These are phyloP conservation scores for Pelagophyceae sp. DNA, from an alignment of 352 stramenopile species.

Conservation along the genomic window DNA sequence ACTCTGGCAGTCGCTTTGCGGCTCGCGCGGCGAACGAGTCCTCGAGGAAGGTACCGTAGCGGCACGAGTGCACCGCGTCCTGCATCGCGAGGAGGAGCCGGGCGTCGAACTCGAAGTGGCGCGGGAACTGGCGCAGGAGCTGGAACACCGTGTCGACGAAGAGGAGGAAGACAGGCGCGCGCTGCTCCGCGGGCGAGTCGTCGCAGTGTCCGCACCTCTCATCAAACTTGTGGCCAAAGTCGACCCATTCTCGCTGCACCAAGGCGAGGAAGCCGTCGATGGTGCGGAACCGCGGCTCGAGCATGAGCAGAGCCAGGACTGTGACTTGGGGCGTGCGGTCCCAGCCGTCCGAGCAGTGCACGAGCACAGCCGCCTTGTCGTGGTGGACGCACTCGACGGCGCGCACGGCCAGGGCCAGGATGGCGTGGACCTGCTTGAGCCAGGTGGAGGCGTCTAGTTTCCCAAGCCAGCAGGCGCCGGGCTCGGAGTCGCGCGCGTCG, in stretches of 20 bases:
- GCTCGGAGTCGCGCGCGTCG: constrained; percentile 26
- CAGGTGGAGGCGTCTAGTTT: constrained; percentile 86
- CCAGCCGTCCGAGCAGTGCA: constrained; percentile 96
- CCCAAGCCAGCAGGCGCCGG: constrained; percentile 59
- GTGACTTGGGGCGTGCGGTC: constrained; percentile 96
- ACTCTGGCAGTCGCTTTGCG: background rate
- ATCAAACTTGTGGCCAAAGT: constrained; percentile 96
- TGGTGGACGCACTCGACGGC: constrained; percentile 83
- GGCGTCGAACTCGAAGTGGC: constrained; percentile 82
- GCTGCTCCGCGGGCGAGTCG: constrained; percentile 75
- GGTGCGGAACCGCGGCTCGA: constrained; percentile 95
- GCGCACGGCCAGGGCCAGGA: constrained; percentile 81
- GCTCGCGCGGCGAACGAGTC: constrained; percentile 35
- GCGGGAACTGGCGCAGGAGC: constrained; percentile 86
- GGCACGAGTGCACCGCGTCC: constrained; percentile 58
- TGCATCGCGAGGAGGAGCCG: constrained; percentile 56
- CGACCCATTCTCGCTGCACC: constrained; percentile 98
- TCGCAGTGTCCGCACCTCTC: constrained; percentile 82
- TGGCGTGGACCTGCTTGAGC: constrained; percentile 81
- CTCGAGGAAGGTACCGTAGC: constrained; percentile 70
- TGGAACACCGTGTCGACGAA: constrained; percentile 98
- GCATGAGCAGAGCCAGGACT: constrained; percentile 83
- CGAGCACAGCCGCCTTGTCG: constrained; percentile 81
- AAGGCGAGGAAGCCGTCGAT: constrained; percentile 88
- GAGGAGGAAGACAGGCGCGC: constrained; percentile 94